Evolutionary conservation across 495 filamentous ascomycete species (phyloP), one percentile per base, ranked within the genome.

Genomic region (Aspergillus cristatus): DNA sequence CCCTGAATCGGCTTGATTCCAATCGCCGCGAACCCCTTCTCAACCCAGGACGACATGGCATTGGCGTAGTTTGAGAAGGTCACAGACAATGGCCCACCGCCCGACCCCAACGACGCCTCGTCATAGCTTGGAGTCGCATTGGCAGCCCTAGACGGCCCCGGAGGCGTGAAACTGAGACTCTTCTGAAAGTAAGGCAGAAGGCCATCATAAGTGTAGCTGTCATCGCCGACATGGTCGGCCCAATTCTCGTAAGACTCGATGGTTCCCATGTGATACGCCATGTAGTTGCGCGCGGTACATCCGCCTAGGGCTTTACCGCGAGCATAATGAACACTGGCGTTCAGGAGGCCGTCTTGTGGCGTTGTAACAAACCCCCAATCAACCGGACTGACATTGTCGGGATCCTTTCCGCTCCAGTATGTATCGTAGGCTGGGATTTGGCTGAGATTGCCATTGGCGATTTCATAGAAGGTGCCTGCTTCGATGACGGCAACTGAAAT

Each of bases 401-500:
- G 39, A 28, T 43, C 41, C 8, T 38, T 40, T n/a, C 57, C 55
- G 1, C 37, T 48, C 33, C 41, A 57, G 13, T 12, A 42, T n/a
- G 47, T 43, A 11, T 32, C 44, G 20, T 53, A 60, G 11, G 37
- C 57, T 3, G 72, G 72, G 10, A 76, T 53, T 15, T 50, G 40
- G 29, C 57, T 67, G 6, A 52, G 40, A 41, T 76, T 74, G 18
- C 68, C 60, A 45, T 63, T 69, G 28, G 61, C 61, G 7, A 55
- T 33, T 40, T 75, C 60, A 39, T 74, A 76, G 41, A 71, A 68
- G 1, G 61, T 57, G 8, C 74, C 74, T 5, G 74, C 72, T 50
- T 78, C 75, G 22, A 78, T 48, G 5, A 77, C 60, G 10, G 62
- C 66, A 2, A 70, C 60, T 14, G 31, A 48, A 13, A 47, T 37